Percentiles rank a stretch among this genome's conserved stretches.
Conservation (phyloP, 768 basidiomycete species). For the Kwoniella sp. region DNA sequence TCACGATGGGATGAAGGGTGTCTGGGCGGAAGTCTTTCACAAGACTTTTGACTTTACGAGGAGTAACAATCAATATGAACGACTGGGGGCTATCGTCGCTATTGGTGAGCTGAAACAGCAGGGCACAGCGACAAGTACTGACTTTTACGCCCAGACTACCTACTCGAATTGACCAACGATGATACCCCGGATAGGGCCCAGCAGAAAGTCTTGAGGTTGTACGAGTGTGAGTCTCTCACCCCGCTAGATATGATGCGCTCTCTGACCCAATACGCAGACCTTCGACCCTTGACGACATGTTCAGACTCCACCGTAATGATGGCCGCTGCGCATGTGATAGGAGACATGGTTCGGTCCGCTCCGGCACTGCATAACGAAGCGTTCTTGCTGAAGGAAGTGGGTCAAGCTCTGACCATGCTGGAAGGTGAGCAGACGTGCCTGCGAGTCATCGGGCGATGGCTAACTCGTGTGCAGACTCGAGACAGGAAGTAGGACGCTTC, state of each 20-base stretch:
- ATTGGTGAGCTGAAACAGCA: constrained; percentile 27
- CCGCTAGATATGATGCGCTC: background rate
- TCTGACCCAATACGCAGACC: constrained; percentile 53
- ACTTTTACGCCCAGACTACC: constrained; percentile 15
- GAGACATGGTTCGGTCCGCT: constrained; percentile 71
- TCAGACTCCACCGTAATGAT: constrained; percentile 91
- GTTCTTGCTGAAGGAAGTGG: constrained; percentile 86
- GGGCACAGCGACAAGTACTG: background rate
- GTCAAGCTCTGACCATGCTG: constrained; percentile 72
- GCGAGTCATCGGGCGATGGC: background rate
- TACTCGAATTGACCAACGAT: constrained; percentile 35
- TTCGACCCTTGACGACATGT: constrained; percentile 85
- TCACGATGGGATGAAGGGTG: constrained; percentile 39
- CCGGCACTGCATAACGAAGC: constrained; percentile 78
- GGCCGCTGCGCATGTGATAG: constrained; percentile 84
- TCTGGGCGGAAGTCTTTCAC: constrained; percentile 39
- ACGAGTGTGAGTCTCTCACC: constrained; percentile 30
- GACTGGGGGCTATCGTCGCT: constrained; percentile 35
- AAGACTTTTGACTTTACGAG: constrained; percentile 41
- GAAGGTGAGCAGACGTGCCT: constrained; percentile 41
- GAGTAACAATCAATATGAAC: constrained; percentile 39
- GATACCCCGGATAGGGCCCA: constrained; percentile 37
- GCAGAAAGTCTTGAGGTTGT: constrained; percentile 38
- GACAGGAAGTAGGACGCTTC: constrained; percentile 77
- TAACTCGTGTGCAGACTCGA: constrained; percentile 56